phyloP scores from a whole-genome alignment of 768 basidiomycete species.

The Boletales sp. region DNA sequence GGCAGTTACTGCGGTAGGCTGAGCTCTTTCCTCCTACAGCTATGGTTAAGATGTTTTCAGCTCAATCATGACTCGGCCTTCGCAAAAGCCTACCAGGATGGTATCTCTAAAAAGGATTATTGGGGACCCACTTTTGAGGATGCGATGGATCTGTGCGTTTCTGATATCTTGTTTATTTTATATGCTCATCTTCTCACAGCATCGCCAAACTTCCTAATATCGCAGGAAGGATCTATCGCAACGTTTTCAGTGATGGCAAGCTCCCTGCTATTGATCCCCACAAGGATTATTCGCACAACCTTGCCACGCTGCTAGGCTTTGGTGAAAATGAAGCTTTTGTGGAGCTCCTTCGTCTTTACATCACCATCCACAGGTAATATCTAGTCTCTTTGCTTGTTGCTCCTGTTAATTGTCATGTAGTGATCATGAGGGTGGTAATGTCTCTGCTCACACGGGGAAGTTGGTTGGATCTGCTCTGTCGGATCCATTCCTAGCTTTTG shows the following conservation, averaged over 20 bases:
- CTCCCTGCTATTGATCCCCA: slow-evolving; percentile 75
- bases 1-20: slow-evolving; percentile 84
- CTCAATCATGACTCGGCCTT: slow-evolving; percentile 96
- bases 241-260: slow-evolving; percentile 86
- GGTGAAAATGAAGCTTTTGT: slow-evolving; percentile 85
- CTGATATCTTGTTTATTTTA: not conserved
- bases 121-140: slow-evolving; percentile 94
- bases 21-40: not conserved
- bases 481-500: slow-evolving; percentile 94
- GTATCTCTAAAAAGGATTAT: slow-evolving; percentile 93
- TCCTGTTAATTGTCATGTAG: slow-evolving; percentile 30
- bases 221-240: slow-evolving; percentile 88
- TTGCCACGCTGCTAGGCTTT: slow-evolving; percentile 88
- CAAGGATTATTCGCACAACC: slow-evolving; percentile 89
- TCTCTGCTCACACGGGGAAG: slow-evolving; percentile 93
- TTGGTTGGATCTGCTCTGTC: slow-evolving; percentile 93
- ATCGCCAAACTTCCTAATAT: slow-evolving; percentile 98
- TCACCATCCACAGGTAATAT: slow-evolving; percentile 86
- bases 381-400: not conserved
- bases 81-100: slow-evolving; percentile 90
- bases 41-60: slow-evolving; percentile 32
- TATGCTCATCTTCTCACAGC: slow-evolving; percentile 34
- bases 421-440: slow-evolving; percentile 98
- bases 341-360: slow-evolving; percentile 91
- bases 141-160: slow-evolving; percentile 73